phyloP scores from a whole-genome alignment of 768 basidiomycete genomes.

The Termitomyces sp. region DNA sequence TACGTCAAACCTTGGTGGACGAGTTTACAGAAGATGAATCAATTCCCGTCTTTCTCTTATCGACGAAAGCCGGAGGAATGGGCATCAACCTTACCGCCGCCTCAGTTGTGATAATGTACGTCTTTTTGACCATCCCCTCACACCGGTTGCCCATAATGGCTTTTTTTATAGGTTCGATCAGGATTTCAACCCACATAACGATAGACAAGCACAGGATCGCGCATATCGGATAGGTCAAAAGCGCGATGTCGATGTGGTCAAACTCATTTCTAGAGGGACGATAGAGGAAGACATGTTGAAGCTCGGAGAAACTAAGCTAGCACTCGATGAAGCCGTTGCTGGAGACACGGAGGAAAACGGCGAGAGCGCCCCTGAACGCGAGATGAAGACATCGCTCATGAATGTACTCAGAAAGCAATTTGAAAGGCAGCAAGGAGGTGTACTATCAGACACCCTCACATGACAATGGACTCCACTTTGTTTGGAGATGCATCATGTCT shows the following conservation, averaged over 20 bases:
- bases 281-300: constrained; percentile 97
- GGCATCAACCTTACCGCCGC: constrained; percentile 97
- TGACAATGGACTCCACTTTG: not conserved
- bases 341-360: constrained; percentile 66
- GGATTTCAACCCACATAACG: constrained; percentile 98
- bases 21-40: constrained; percentile 89
- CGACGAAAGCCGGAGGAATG: constrained; percentile 93
- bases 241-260: constrained; percentile 91
- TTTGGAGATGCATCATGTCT: not conserved
- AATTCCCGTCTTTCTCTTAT: constrained; percentile 87
- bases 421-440: constrained; percentile 49
- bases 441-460: constrained; percentile 5
- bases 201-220: constrained; percentile 95
- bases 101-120: constrained; percentile 89
- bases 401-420: constrained; percentile 82
- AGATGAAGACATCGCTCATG: constrained; percentile 87
- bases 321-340: constrained; percentile 91
- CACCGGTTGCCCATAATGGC: not conserved
- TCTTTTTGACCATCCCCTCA: constrained; percentile 12
- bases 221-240: constrained; percentile 97
- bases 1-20: constrained; percentile 91
- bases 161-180: constrained; percentile 76
- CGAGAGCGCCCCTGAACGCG: constrained; percentile 68
- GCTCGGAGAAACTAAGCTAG: constrained; percentile 87
- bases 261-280: constrained; percentile 86